Evolutionary conservation across 2,329 filamentous ascomycete species (phyloP), one percentile per base, ranked within the genome.

Genomic region (Pyrenophora teres): DNA sequence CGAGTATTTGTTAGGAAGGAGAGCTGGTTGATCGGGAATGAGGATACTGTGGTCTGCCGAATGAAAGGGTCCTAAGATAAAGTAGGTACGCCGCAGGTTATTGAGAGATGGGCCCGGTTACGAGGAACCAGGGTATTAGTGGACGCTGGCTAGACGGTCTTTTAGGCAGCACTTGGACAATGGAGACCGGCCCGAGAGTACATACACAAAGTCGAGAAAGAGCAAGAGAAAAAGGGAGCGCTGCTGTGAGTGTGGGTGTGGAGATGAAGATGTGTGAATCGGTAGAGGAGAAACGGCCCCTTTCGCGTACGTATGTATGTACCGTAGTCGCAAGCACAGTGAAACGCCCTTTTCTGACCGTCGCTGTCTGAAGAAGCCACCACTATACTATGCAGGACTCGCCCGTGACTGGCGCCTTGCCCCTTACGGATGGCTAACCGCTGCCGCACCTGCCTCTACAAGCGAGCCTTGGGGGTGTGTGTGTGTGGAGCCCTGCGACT

Each of bases 91-190:
- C 21, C 48, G 50, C 45, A 46, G 52, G 54, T 53, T 59, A 59
- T 59, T 56, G 57, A 56, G 57, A 57, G 57, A 30, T 13, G 53
- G 50, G 54, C 46, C 46, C 40, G 52, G 47, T 40, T 48, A 40
- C 41, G 38, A 33, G 18, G 32, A 50, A 18, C 46, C 33, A 31
- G 53, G 40, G 41, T 41, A 39, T 46, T 38, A 35, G 33, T 16
- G 42, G 25, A 39, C 19, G 3, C 19, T 35, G 7, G 3, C 19
- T 35, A 4, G 16, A 19, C 21, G 13, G 19, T 21, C 31, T 40
- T 6, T 16, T 31, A 36, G 19, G 27, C 19, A 3, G 19, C 19
- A 21, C 19, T 21, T 21, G 19, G 30, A 25, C 13, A 13, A 8
- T 44, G 10, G 9, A 31, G 27, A 27, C 23, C 37, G 30, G 41